These are phyloP conservation scores for Pleoardoris graminearum DNA, from an alignment of 2,329 filamentous ascomycete genomes.

Conservation along the genomic window DNA sequence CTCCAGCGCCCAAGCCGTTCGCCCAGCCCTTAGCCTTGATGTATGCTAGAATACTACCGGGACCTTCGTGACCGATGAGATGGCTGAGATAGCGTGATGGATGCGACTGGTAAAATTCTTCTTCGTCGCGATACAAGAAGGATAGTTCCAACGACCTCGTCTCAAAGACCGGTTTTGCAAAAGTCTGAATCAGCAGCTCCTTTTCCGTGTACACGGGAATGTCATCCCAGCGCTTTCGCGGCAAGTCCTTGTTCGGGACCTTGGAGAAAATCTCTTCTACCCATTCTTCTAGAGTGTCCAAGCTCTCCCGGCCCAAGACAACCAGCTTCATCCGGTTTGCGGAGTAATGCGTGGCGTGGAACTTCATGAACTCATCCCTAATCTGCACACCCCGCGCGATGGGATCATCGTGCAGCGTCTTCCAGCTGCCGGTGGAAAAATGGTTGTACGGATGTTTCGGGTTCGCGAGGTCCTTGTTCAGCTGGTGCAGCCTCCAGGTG, in stretches of 20 bases:
- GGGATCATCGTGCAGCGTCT: slow-evolving; percentile 81
- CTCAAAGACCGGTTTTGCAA: slow-evolving; percentile 91
- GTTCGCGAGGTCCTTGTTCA: slow-evolving; percentile 87
- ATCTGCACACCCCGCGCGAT: slow-evolving; percentile 81
- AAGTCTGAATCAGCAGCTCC: slow-evolving; percentile 71
- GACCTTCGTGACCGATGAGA: slow-evolving; percentile 88
- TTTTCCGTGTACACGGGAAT: slow-evolving; percentile 62
- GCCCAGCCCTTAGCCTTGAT: slow-evolving; percentile 91
- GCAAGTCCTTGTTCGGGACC: slow-evolving; percentile 79
- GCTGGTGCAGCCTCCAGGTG: slow-evolving; percentile 81
- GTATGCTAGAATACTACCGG: slow-evolving; percentile 87
- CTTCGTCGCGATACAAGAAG: slow-evolving; percentile 86
- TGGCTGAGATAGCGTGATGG: slow-evolving; percentile 87
- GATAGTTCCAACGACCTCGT: slow-evolving; percentile 75
- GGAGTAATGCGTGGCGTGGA: slow-evolving; percentile 87
- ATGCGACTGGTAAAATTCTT: slow-evolving; percentile 75
- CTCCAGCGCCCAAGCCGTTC: slow-evolving; percentile 77
- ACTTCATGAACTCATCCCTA: slow-evolving; percentile 87
- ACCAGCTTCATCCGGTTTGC: slow-evolving; percentile 93
- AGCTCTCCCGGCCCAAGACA: slow-evolving; percentile 76
- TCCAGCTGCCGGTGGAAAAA: slow-evolving; percentile 87
- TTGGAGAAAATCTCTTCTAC: slow-evolving; percentile 79
- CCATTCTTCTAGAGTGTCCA: slow-evolving; percentile 84
- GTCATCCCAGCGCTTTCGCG: slow-evolving; percentile 68
- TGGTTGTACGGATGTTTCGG: slow-evolving; percentile 86